phyloP scores from a whole-genome alignment of 2,329 filamentous ascomycete genomes.

The Trichophyton equinum region DNA sequence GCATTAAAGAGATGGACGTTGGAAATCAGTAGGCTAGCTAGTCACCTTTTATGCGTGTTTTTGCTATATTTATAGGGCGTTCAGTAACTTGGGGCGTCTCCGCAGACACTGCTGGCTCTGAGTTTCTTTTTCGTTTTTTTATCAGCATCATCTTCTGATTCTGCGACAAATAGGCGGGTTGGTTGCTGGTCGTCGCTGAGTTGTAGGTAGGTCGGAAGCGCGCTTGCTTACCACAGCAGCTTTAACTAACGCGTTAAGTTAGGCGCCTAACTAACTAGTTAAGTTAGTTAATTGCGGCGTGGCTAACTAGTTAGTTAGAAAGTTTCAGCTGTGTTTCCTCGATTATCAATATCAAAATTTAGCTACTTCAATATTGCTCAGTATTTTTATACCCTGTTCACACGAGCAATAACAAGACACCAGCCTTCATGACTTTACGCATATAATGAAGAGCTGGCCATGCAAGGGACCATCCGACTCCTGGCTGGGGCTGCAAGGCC shows the following conservation, averaged over 20 bases:
- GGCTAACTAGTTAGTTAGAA: too few species aligned
- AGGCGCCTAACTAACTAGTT: not conserved
- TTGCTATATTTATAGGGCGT: not conserved
- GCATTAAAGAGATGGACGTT: not conserved
- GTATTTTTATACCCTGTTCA: not conserved
- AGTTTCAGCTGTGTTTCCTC: too few species aligned
- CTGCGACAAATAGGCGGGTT: not conserved
- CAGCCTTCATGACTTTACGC: not conserved
- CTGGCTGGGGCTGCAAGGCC: constrained; percentile 19
- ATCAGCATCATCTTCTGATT: not conserved
- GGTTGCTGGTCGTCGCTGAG: not conserved
- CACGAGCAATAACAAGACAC: not conserved
- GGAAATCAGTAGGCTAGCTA: not conserved
- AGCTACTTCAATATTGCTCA: not conserved
- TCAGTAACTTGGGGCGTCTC: not conserved
- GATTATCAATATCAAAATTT: not conserved
- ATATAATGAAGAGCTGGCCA: not conserved
- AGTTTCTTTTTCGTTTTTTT: not conserved
- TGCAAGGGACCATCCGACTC: constrained; percentile 1
- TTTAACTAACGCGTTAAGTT: too few species aligned
- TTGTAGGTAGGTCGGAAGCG: not conserved
- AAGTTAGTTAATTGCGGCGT: not conserved
- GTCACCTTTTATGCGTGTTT: not conserved
- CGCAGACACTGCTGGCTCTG: not conserved
- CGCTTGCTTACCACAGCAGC: not conserved